Base-by-base conservation (phyloP, 768 basidiomycete genomes). In the Hydnomerulius pinastri region DNA sequence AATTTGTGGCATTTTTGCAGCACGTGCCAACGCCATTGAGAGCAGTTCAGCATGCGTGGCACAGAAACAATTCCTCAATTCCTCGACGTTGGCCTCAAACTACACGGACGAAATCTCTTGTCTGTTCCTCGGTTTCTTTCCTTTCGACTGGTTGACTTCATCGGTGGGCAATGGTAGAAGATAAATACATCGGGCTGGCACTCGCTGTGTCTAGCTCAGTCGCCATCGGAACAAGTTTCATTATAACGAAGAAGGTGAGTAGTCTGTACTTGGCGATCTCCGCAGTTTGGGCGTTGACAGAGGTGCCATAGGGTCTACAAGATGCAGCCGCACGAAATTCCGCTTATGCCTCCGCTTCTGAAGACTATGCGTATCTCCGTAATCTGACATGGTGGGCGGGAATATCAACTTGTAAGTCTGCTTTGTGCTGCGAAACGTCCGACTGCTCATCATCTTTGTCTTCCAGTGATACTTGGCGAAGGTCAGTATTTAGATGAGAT, bases 351-450 rank as follows among this genome's bases (percentile, higher is more conserved):
- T 71, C 77, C 41, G 86, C 89, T 37, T 89, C 91, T 1, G 94
- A 95, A 48, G 88, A 90, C 64, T 79, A 87, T 57, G 72, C 88
- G 9, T 99, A 98, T 68, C 74, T 99, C 41, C 81, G 77, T 60
- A 98, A 92, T 75, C 90, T 92, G 27, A 86, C 93, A 55, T 99
- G 96, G 96, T 99, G 96, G 96, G 86, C 86, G 3, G 96, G 97
- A 46, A 96, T 97, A 76, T 76, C 83, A 32, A 94, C 90, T 11
- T 77, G 96, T 98, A 66, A 71, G 93, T 83, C 30, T 29, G 43
- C 15, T 24, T 38, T n/a, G 23, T 21, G 2, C 49, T 24, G 42
- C 44, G 15, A 39, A 24, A 43, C 44, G 51, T 55, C 29, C 43
- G 41, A 44, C 51, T 53, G 46, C 46, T 28, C 35, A 36, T 25